Base-by-base conservation (phyloP, 768 basidiomycete species). In the Phanerochaete sordida region DNA sequence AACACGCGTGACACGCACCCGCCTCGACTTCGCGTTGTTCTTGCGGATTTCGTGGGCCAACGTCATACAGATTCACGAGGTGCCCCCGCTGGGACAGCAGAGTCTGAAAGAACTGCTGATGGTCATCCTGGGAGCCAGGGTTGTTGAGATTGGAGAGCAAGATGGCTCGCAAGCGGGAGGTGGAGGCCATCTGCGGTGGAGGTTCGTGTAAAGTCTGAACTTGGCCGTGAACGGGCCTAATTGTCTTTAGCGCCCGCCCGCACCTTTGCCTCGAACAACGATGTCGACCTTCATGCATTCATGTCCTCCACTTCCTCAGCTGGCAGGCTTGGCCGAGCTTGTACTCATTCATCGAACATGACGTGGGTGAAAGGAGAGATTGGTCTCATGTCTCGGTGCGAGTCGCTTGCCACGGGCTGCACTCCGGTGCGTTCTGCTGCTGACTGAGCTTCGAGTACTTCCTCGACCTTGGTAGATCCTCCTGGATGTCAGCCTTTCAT, bases 11-110 rank as follows among this genome's bases (percentile, higher is more conserved):
- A 31, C 19, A 52, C 62, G 19, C 44, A 84, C 86, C 83, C 35
- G 84, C 83, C 65, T 89, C 86, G 55, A 94, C 77, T 65, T 90
- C 88, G 63, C 78, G 83, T 69, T 86, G 84, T 70, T 93, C 90
- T 60, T 84, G 79, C 2, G 75, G 70, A 68, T 77, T 86, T 57
- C 83, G 78, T 51, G 78, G 79, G 1, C 87, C 88, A 31, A 88
- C 80, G 68, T 90, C 81, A 68, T 87, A 84, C 26, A 93, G 72
- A 62, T 79, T 77, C 60, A 85, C 73, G 12, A 95, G 79, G 66
- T 80, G 80, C 19, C 81, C 72, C 73, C 83, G 87, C 76, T 88
- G 82, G 46, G 83, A 70, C 77, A 89, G 82, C 64, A 92, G 75
- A 70, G 86, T 80, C 72, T 91, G 86, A 62, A 91, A 91, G 60